Evolutionary conservation across 2,329 filamentous ascomycete species (phyloP).

Genomic region (Colletotrichum tamarilloi): DNA sequence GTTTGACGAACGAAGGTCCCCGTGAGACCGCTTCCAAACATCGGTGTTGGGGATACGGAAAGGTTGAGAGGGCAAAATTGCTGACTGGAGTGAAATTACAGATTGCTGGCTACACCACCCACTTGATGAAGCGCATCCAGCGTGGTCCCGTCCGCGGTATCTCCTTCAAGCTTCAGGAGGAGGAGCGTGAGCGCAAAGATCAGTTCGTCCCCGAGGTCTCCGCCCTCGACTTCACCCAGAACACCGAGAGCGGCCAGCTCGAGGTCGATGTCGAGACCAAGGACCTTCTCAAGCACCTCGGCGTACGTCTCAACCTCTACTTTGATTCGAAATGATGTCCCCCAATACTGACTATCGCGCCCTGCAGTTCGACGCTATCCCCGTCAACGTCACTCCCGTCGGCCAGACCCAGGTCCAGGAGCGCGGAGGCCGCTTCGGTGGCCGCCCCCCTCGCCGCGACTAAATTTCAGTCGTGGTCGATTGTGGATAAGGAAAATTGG

Average conservation of each 20-base stretch:
- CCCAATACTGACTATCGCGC: slow-evolving; percentile 42
- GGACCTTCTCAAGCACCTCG: slow-evolving; percentile 98
- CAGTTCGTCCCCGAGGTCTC: slow-evolving; percentile 99
- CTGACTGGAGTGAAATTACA: slow-evolving; percentile 47
- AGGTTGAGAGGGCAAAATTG: neutral
- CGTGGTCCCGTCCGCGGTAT: slow-evolving; percentile 99
- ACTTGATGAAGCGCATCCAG: slow-evolving; percentile 99
- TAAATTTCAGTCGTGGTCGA: slow-evolving; percentile 43
- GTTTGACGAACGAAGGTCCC: no score
- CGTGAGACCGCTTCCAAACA: slow-evolving; percentile 13
- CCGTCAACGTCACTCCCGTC: slow-evolving; percentile 94
- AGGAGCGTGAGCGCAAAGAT: slow-evolving; percentile 99
- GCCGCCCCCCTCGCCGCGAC: slow-evolving; percentile 65
- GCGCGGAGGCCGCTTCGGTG: slow-evolving; percentile 80
- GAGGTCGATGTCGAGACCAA: slow-evolving; percentile 98
- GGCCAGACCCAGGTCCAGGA: slow-evolving; percentile 88
- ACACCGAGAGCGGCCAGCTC: slow-evolving; percentile 90
- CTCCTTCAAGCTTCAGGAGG: slow-evolving; percentile 99
- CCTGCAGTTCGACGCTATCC: slow-evolving; percentile 91
- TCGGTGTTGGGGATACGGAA: neutral
- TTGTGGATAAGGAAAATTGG: slow-evolving; percentile 23
- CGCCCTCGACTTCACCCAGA: slow-evolving; percentile 97
- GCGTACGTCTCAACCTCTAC: slow-evolving; percentile 67
- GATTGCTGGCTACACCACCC: slow-evolving; percentile 99
- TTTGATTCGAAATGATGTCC: no score